Evolutionary conservation across 139 green algal genomes (phyloP).

Genomic region (Gonium pectorale): DNA sequence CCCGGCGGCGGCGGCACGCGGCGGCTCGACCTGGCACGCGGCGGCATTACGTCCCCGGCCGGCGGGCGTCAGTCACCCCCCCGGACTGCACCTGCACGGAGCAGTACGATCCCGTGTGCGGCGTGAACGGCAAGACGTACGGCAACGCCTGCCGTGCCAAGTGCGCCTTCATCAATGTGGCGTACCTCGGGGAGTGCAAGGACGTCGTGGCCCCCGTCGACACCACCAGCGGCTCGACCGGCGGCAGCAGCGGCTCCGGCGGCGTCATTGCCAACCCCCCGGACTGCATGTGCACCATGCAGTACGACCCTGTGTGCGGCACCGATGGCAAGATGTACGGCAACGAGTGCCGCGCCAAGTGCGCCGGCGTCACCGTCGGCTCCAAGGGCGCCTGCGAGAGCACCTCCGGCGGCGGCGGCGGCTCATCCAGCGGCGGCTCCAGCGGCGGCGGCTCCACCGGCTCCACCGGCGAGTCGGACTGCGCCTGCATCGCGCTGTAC

Average conservation of each 20-base stretch:
- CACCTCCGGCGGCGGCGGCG: too few species aligned
- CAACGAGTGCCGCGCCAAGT: conserved; percentile 34
- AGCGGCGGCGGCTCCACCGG: too few species aligned
- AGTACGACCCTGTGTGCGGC: conserved; percentile 45
- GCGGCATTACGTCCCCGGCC: too few species aligned
- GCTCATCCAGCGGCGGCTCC: too few species aligned
- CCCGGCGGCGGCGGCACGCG: too few species aligned
- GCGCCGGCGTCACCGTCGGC: too few species aligned
- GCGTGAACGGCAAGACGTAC: conserved; percentile 52
- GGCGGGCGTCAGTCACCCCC: too few species aligned
- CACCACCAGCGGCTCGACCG: neutral
- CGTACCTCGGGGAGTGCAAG: neutral
- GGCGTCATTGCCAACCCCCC: neutral
- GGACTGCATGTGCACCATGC: neutral
- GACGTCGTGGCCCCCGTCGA: neutral
- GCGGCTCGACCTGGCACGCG: too few species aligned
- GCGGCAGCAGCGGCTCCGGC: neutral
- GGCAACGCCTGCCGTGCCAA: conserved; percentile 42
- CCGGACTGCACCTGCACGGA: too few species aligned
- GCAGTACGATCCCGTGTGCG: conserved; percentile 42
- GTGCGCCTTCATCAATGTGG: conserved; percentile 38
- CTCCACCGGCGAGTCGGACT: neutral
- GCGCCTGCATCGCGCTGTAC: conserved; percentile 1
- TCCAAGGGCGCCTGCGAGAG: too few species aligned
- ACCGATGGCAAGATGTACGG: conserved; percentile 27